A percentile compares a stretch with the other conserved stretches of the same genome.
phyloP scores from a whole-genome alignment of 2,329 filamentous ascomycete species.

The Sarocladium brachiariae region DNA sequence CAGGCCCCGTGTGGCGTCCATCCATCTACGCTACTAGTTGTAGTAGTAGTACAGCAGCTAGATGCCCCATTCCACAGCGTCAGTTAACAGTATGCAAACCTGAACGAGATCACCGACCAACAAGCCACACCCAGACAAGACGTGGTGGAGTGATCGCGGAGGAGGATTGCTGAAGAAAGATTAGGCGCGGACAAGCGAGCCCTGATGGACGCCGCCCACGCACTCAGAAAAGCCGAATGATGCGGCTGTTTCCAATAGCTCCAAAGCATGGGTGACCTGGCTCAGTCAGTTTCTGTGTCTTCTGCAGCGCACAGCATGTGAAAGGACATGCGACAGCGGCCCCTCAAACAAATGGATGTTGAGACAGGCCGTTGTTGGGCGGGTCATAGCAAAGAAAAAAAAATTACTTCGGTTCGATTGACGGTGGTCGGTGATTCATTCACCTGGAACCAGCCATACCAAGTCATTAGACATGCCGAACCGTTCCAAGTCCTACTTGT shows the following conservation, averaged over 20 bases:
- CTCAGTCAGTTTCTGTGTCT: background rate
- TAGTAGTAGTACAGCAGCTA: background rate
- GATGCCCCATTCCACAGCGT: background rate
- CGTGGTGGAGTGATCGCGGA: background rate
- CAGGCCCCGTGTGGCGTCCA: slow-evolving; percentile 4
- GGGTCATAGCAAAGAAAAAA: background rate
- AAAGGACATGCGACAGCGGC: background rate
- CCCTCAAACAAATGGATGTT: no score
- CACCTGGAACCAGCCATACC: no score
- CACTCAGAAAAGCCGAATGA: background rate
- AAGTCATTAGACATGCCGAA: background rate
- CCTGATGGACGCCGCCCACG: background rate
- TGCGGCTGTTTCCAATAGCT: slow-evolving; percentile 4
- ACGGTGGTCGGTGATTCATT: no score
- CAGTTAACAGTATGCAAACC: background rate
- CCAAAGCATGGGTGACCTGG: slow-evolving; percentile 1
- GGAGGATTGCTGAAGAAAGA: slow-evolving; percentile 6
- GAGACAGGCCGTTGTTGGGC: no score
- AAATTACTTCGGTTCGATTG: background rate
- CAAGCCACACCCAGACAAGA: slow-evolving; percentile 1
- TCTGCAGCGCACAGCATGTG: background rate
- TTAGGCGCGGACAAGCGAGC: slow-evolving; percentile 3
- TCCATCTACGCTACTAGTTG: no score
- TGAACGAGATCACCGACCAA: no score
- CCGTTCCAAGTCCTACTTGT: background rate